phyloP scores from a whole-genome alignment of 768 basidiomycete genomes.

The Fistulinella prunicolor region DNA sequence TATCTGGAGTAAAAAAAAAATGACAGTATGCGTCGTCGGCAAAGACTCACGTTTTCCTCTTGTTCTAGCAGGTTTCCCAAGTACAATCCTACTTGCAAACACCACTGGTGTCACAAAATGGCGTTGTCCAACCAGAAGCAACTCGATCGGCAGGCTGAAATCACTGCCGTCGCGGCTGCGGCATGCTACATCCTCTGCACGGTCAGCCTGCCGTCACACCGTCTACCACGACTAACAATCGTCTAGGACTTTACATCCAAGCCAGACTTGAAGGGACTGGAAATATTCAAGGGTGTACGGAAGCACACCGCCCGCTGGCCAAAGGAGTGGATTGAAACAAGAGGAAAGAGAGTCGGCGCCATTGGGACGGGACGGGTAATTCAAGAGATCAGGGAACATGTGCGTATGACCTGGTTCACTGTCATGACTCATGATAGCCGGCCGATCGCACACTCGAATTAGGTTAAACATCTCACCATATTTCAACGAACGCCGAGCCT shows the following conservation, averaged over 20 bases:
- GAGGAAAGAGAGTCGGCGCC: constrained; percentile 11
- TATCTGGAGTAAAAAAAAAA: no score
- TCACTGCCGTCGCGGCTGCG: no score
- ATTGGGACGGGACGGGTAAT: constrained; percentile 16
- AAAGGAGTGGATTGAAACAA: constrained; percentile 12
- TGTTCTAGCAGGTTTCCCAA: no score
- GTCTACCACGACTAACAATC: neutral
- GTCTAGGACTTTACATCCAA: constrained; percentile 9
- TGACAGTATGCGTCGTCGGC: no score
- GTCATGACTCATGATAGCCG: no score
- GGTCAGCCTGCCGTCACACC: neutral
- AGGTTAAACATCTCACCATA: constrained; percentile 8
- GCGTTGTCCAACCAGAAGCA: no score
- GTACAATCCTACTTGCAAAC: no score
- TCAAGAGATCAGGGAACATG: constrained; percentile 14
- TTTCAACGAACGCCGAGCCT: constrained; percentile 20
- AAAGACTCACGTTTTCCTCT: no score
- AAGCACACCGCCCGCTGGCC: constrained; percentile 15
- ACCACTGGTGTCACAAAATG: no score
- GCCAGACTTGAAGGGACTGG: constrained; percentile 8
- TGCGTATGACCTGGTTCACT: neutral
- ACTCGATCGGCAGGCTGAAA: no score
- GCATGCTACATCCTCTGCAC: constrained; percentile 14
- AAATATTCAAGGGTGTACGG: constrained; percentile 8
- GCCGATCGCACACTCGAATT: neutral